Base-by-base conservation (phyloP, 2,329 filamentous ascomycete genomes). In the Onygenales sp. region DNA sequence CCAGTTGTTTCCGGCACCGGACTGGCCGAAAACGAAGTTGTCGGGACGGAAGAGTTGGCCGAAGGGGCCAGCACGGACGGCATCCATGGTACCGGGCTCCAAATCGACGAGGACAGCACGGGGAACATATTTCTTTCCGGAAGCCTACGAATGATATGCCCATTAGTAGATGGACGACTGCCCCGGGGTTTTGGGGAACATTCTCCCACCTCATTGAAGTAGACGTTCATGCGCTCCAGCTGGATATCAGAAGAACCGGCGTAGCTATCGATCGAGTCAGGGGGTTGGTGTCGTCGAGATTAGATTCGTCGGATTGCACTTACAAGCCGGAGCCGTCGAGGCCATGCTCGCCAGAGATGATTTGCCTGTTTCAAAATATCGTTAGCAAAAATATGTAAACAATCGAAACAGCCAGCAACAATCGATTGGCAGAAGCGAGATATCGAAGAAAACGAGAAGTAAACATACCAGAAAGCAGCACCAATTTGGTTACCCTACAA, bases 1-100 rank as follows among this genome's bases (percentile, higher is more conserved):
- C 93, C 93, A 98, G 86, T 97, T 97, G 89, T 98, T 98, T 79
- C 93, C 93, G 74, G 93, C 93, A 83, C 93, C 92, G 67, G 93
- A 97, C 81, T 97, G 93, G 67, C 93, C 93, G 76, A 97, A 97
- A 72, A 97, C 90, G 78, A 97, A 97, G 87, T 97, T 98, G 81
- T 98, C 93, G 73, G 93, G 93, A 63, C 93, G 91, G 90, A 98
- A 97, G 65, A 98, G 90, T 81, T 96, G 88, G 66, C 93, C 93
- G 74, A 97, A 97, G 63, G 93, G 93, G 75, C 93, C 92, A 66
- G 92, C 88, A 74, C 92, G 92, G 79, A 98, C 92, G 65, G 93
- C 93, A 68, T 98, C 93, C 92, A 97, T 98, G 77, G 93, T 97
- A 78, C 93, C 93, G 65, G 93, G 93, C 83, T 98, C 93, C 71